Base-by-base conservation (phyloP, 306 rosid genomes). In the Sophora flavescens region DNA sequence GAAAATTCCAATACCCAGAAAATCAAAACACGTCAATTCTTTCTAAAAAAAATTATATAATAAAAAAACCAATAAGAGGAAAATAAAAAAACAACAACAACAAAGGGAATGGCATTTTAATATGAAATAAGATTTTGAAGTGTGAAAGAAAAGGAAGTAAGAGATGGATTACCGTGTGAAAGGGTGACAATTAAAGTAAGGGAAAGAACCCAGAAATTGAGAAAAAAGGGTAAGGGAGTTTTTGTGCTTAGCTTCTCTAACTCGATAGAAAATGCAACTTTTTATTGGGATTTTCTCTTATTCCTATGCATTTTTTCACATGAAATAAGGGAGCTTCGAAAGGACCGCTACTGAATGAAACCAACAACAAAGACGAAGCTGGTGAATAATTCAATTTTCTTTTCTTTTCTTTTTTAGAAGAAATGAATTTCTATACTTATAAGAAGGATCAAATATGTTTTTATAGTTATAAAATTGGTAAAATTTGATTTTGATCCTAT, bases 261-360 rank as follows among this genome's bases (percentile, higher is more conserved):
- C 30, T 26, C 65, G 59, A 44, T 17, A 22, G 28, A 68, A 11
- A 47, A 52, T 42, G 68, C 11, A 42, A 30, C 2, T 1, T 59
- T 35, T 7, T 42, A 32, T 75, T 18, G 62, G 61, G 80, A 75
- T 75, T 58, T 17, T 61, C 41, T 54, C 10, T 64, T 45, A 22
- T 70, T 22, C 26, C 28, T 67, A 8, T 45, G 26, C 56, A 22
- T 22, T 22, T 22, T 22, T 22, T 22, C 22, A 22, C 22, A 62
- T 39, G 76, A 63, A 68, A 42, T 63, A 38, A 57, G 72, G 57
- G 53, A 36, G 45, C 68, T 72, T 78, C 80, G 86, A 57, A 72
- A 72, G 63, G 47, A 82, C 83, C 89, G 88, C 82, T n/a, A 45
- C 35, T 7, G 17, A 30, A 45, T 32, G 78, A 57, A 78, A 68